Conservation (phyloP, 495 filamentous ascomycete species). For the Gamarada debralockiae region DNA sequence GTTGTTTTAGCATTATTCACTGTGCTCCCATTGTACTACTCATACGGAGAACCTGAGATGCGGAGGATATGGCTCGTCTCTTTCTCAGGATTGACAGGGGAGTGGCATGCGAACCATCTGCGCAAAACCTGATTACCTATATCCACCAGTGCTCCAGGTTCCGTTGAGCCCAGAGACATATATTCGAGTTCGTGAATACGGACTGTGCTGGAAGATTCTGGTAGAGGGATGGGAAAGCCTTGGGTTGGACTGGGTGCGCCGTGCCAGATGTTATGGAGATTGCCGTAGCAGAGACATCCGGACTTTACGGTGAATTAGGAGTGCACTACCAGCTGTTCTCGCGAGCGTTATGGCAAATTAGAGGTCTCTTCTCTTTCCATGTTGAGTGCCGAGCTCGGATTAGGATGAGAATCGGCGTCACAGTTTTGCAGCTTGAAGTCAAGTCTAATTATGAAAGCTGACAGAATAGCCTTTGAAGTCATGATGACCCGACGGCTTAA, state of each 20-base stretch:
- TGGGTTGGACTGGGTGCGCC: neutral
- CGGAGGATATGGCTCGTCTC: conserved; percentile 5
- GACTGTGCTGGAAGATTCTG: neutral
- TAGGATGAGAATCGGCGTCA: neutral
- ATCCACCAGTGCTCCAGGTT: neutral
- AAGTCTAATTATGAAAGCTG: too few relatives aligned
- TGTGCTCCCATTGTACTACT: neutral
- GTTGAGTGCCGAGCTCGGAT: neutral
- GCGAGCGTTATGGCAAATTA: neutral
- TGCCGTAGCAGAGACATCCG: conserved; percentile 6
- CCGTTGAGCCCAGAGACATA: neutral
- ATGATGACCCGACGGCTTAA: neutral
- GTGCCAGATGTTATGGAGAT: conserved; percentile 1
- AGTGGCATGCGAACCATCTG: conserved; percentile 4
- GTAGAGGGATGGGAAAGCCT: neutral
- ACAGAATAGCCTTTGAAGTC: neutral
- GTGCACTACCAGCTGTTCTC: neutral
- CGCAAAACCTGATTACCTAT: neutral
- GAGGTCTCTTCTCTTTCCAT: neutral
- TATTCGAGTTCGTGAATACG: neutral
- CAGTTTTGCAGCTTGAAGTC: neutral
- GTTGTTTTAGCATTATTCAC: conserved; percentile 1
- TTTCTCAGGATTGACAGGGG: neutral
- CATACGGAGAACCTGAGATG: conserved; percentile 6
- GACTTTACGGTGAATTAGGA: conserved; percentile 1